phyloP scores from a whole-genome alignment of 2,329 filamentous ascomycete species.

The Lecanosticta acicola region DNA sequence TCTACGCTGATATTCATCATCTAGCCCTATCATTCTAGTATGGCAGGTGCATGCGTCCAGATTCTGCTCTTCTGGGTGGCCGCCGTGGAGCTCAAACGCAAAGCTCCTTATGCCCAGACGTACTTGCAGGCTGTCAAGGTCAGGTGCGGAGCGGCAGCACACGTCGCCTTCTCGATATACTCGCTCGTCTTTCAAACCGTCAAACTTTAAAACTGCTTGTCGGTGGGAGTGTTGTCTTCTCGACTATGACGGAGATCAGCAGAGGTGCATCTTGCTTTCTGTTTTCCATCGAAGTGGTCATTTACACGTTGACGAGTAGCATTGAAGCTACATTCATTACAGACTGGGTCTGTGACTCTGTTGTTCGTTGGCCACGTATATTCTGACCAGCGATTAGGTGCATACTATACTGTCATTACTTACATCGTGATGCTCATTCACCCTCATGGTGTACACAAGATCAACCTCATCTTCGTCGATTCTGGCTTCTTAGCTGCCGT shows the following conservation, averaged over 20 bases:
- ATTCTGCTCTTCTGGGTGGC: conserved; percentile 83
- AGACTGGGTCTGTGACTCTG: conserved; percentile 21
- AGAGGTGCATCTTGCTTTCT: conserved; percentile 42
- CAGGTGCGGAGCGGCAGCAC: conserved; percentile 31
- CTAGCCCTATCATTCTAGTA: conserved; percentile 29
- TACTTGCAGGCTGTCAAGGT: conserved; percentile 21
- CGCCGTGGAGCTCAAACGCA: conserved; percentile 78
- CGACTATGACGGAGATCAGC: conserved; percentile 40
- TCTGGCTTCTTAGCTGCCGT: conserved; percentile 13
- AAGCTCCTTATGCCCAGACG: conserved; percentile 75
- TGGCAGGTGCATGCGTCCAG: conserved; percentile 67
- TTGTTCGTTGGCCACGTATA: background rate
- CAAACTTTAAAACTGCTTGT: conserved; percentile 40
- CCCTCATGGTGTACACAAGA: conserved; percentile 38
- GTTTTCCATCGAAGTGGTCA: conserved; percentile 36
- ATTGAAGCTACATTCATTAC: conserved; percentile 40
- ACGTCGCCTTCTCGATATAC: conserved; percentile 35
- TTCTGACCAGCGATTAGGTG: conserved; percentile 5
- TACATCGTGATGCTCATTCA: conserved; percentile 39
- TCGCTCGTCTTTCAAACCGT: conserved; percentile 37
- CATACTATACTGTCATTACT: conserved; percentile 34
- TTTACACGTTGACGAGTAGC: conserved; percentile 34
- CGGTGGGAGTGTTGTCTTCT: conserved; percentile 42
- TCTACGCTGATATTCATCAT: background rate
- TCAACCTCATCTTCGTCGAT: conserved; percentile 23